Evolutionary conservation across 768 basidiomycete species (phyloP).

Genomic region (Boletus huronensis): DNA sequence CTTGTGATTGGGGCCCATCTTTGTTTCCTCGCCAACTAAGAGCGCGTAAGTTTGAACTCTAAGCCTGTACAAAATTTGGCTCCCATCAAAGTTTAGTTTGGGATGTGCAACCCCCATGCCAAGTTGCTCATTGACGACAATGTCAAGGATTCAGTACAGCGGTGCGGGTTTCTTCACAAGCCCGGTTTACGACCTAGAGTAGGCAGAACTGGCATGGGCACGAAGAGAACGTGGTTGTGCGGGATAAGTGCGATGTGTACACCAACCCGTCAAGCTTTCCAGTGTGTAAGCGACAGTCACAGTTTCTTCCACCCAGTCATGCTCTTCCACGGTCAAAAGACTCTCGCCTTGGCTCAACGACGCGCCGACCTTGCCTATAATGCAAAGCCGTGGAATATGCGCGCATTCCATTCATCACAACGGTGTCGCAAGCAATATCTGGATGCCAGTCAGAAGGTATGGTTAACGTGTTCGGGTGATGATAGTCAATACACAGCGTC

Average conservation of each 20-base stretch:
- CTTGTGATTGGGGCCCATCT: not conserved
- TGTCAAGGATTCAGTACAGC: not conserved
- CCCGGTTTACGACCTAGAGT: not conserved
- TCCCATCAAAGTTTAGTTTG: not conserved
- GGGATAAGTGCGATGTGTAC: not conserved
- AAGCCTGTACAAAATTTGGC: not conserved
- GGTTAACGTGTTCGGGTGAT: not conserved
- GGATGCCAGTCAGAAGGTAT: conserved; percentile 45
- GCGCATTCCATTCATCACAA: conserved; percentile 42
- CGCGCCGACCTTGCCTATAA: conserved; percentile 4
- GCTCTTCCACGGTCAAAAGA: conserved; percentile 11
- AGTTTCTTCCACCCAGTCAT: conserved; percentile 5
- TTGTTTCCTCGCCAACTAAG: not conserved
- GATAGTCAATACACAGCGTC: not conserved
- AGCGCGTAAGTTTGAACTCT: not conserved
- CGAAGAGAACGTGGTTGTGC: not conserved
- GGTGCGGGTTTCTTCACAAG: not conserved
- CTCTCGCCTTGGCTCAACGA: conserved; percentile 3
- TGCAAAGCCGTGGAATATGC: conserved; percentile 23
- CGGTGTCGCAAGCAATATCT: conserved; percentile 37
- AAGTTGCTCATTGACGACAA: not conserved
- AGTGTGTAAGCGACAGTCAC: not conserved
- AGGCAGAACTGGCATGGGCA: not conserved
- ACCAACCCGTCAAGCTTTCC: not conserved
- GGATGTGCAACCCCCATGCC: not conserved